Conservation (phyloP, 2,329 filamentous ascomycete genomes). For the Phoma sp. region DNA sequence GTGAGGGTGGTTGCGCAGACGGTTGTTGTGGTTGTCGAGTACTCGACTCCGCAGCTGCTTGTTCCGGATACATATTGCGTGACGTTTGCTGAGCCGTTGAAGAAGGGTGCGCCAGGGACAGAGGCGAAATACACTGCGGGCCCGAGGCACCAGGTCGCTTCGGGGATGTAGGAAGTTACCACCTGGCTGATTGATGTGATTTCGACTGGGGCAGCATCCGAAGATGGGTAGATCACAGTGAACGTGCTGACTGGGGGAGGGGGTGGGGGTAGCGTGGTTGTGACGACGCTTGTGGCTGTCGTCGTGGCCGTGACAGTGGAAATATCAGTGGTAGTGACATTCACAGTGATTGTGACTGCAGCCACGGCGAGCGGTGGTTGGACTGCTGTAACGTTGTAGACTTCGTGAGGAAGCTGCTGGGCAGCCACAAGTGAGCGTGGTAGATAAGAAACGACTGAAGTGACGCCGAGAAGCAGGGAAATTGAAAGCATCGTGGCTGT, state of each 20-base stretch:
- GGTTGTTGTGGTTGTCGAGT: constrained; percentile 49
- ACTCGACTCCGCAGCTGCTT: constrained; percentile 50
- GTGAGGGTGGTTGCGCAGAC: constrained; percentile 54
- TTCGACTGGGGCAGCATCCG: constrained; percentile 49
- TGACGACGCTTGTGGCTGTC: constrained; percentile 4
- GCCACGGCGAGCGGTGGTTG: not conserved
- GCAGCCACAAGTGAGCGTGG: constrained; percentile 6
- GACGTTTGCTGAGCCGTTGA: constrained; percentile 46
- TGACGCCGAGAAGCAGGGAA: constrained; percentile 9
- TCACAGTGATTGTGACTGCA: constrained; percentile 15
- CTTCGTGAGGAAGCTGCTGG: constrained; percentile 8
- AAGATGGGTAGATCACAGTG: constrained; percentile 52
- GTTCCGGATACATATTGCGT: constrained; percentile 25
- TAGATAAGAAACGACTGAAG: constrained; percentile 7
- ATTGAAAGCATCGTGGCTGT: constrained; percentile 6
- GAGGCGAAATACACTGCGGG: constrained; percentile 46
- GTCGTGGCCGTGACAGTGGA: constrained; percentile 22
- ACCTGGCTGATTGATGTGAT: constrained; percentile 53
- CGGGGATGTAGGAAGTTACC: constrained; percentile 51
- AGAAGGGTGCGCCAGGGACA: constrained; percentile 44
- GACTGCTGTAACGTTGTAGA: constrained; percentile 12
- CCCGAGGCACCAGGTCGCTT: constrained; percentile 52
- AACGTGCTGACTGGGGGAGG: constrained; percentile 27
- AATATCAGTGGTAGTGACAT: constrained; percentile 31
- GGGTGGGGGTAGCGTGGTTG: constrained; percentile 4